Percentiles rank a stretch among this genome's conserved stretches.
phyloP scores from a whole-genome alignment of 179 eudicot genomes.

The Drosera spatulata region DNA sequence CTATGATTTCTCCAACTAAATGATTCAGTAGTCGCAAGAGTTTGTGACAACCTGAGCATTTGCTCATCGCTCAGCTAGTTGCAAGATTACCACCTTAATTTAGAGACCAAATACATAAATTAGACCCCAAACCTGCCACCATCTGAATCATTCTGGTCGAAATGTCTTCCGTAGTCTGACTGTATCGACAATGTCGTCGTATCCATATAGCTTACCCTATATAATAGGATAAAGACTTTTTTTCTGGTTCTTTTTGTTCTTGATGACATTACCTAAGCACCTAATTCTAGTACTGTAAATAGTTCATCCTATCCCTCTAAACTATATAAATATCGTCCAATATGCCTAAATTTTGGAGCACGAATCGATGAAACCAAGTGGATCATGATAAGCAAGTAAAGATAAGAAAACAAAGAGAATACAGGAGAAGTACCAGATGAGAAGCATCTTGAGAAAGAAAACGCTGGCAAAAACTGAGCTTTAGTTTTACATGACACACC shows the following conservation, averaged over 20 bases:
- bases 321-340: neutral
- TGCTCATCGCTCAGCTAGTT: no score
- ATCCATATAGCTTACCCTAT: neutral
- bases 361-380: neutral
- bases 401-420: neutral
- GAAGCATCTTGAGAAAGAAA: conserved; percentile 74
- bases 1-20: no score
- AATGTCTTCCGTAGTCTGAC: neutral
- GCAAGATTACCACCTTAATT: no score
- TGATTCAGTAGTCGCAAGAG: no score
- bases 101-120: no score
- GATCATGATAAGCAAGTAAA: neutral
- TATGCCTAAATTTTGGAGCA: no score
- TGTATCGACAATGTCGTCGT: neutral
- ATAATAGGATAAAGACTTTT: neutral
- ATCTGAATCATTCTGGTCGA: no score
- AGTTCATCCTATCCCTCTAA: neutral
- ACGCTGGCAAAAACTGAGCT: conserved; percentile 49
- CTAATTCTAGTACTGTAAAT: no score
- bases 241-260: neutral
- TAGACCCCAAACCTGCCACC: no score
- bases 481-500: conserved; percentile 48
- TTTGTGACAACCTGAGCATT: no score
- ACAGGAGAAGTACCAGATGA: conserved; percentile 47
- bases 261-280: no score